phyloP scores from a whole-genome alignment of 306 rosid genomes.

The Vachellia collinsii region DNA sequence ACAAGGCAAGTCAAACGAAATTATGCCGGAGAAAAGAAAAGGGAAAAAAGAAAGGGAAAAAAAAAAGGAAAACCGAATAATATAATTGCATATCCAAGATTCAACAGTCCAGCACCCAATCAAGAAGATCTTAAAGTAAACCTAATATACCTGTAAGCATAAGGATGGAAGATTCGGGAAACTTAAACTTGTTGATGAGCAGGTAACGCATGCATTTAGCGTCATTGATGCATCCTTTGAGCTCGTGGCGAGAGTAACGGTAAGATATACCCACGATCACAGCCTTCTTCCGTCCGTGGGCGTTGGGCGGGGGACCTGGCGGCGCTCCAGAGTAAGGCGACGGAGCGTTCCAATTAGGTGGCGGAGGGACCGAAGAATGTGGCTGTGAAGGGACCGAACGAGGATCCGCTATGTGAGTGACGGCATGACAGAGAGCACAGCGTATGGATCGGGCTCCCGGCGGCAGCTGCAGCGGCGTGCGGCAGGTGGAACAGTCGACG shows the following conservation, averaged over 20 bases:
- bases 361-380: conserved; percentile 36
- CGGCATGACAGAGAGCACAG: conserved; percentile 82
- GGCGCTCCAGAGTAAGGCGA: conserved; percentile 71
- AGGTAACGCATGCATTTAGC: conserved; percentile 89
- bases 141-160: conserved; percentile 82
- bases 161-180: conserved; percentile 79
- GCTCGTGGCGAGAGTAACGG: conserved; percentile 77
- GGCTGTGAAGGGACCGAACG: conserved; percentile 57
- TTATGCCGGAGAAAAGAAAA: not conserved
- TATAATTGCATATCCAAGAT: not conserved
- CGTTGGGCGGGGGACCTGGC: conserved; percentile 61
- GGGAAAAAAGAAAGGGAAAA: not conserved
- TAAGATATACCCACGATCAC: conserved; percentile 91
- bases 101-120: not conserved
- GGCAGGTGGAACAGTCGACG: conserved; percentile 83
- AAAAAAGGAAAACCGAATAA: not conserved
- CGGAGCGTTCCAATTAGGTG: conserved; percentile 38
- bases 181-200: conserved; percentile 74
- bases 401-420: conserved; percentile 73
- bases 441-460: conserved; percentile 79
- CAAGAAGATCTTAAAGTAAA: not conserved
- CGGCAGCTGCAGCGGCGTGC: conserved; percentile 76
- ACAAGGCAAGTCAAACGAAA: not conserved
- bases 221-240: conserved; percentile 92
- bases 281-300: conserved; percentile 88